A percentile compares a stretch with the other conserved stretches of the same genome.
Conservation (phyloP, 208 protist genomes). For the Trypanosoma platydactyli region DNA sequence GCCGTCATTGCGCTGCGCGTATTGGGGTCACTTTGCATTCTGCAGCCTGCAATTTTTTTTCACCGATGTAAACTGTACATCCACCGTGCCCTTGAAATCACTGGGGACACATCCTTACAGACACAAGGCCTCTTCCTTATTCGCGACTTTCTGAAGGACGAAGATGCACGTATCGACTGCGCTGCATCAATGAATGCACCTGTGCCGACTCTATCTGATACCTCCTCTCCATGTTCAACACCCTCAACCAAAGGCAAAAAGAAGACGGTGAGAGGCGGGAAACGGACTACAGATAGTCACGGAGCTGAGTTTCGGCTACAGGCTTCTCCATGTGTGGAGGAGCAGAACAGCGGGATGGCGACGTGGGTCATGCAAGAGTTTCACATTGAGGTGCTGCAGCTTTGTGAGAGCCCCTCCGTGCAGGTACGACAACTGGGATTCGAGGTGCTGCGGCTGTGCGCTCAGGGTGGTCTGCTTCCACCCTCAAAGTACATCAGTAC, state of each 20-base stretch:
- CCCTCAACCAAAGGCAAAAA: neutral
- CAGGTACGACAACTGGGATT: conserved; percentile 51
- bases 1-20: conserved; percentile 70
- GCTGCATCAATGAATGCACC: conserved; percentile 37
- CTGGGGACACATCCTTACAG: conserved; percentile 40
- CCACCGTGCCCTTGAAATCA: conserved; percentile 37
- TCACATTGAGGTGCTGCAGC: conserved; percentile 43
- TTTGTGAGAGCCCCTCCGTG: conserved; percentile 37
- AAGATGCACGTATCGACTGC: conserved; percentile 67
- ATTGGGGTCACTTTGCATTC: conserved; percentile 76
- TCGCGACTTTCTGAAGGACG: conserved; percentile 80
- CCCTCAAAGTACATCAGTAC: conserved; percentile 59
- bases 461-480: conserved; percentile 67
- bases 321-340: conserved; percentile 25
- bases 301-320: conserved; percentile 3
- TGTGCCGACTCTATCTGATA: conserved; percentile 5
- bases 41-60: conserved; percentile 75
- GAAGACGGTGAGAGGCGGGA: neutral
- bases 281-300: too few species aligned
- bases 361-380: conserved; percentile 85
- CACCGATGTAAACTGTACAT: conserved; percentile 49
- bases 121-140: conserved; percentile 75
- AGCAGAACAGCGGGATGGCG: conserved; percentile 88
- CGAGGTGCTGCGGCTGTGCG: conserved; percentile 60
- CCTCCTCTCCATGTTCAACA: neutral